Percentiles rank a stretch among this genome's conserved stretches.
Conservation (phyloP, 2,329 filamentous ascomycete species). For the Trichoderma atroviride region DNA sequence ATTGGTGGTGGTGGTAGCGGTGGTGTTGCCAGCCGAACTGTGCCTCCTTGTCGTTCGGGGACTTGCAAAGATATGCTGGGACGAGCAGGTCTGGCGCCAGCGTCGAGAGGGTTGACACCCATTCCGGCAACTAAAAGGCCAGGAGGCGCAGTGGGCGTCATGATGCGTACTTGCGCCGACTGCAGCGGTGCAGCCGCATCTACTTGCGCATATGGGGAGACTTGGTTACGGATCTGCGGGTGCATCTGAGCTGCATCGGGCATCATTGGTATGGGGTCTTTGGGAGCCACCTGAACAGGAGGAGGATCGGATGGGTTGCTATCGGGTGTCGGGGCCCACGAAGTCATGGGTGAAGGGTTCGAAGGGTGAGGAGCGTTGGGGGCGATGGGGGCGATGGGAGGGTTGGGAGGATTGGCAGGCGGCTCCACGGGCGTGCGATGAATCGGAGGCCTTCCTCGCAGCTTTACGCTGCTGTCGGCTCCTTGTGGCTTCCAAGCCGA, state of each 20-base stretch:
- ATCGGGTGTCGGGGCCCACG: constrained; percentile 52
- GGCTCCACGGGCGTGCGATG: constrained; percentile 63
- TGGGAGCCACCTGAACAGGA: constrained; percentile 25
- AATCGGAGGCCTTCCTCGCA: constrained; percentile 77
- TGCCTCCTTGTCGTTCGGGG: constrained; percentile 58
- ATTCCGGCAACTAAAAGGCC: background rate
- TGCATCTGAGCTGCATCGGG: constrained; percentile 17
- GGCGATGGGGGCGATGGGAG: constrained; percentile 34
- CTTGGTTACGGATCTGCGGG: constrained; percentile 16
- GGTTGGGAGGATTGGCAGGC: constrained; percentile 54
- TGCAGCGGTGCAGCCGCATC: background rate
- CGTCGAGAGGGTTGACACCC: constrained; percentile 19
- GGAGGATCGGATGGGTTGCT: constrained; percentile 43
- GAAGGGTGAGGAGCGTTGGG: constrained; percentile 48
- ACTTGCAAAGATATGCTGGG: constrained; percentile 48
- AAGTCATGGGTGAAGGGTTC: constrained; percentile 61
- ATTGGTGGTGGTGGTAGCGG: constrained; percentile 42
- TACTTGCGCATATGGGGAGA: background rate
- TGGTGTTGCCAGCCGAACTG: constrained; percentile 64
- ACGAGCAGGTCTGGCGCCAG: constrained; percentile 35
- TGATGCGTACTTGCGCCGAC: constrained; percentile 8
- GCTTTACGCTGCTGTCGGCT: constrained; percentile 64
- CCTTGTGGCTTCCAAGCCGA: constrained; percentile 81
- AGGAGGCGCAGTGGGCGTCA: constrained; percentile 1
- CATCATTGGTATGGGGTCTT: background rate